These are phyloP conservation scores for Aspergillus tamarii DNA, from an alignment of 2,329 filamentous ascomycete genomes.

Conservation along the genomic window DNA sequence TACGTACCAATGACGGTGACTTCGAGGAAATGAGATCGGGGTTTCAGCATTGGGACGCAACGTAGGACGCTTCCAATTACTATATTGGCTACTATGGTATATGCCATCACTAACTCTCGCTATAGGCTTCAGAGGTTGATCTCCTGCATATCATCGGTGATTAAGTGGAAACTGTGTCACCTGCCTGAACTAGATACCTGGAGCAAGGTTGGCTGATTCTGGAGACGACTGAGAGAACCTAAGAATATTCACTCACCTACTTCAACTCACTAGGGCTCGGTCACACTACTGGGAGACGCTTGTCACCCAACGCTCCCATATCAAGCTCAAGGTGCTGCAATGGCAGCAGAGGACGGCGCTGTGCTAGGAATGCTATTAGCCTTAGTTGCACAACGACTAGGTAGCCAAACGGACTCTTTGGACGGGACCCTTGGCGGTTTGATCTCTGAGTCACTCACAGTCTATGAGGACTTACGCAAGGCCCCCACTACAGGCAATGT, in stretches of 20 bases:
- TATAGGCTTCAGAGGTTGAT: constrained; percentile 36
- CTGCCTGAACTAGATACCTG: constrained; percentile 44
- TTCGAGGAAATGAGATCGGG: constrained; percentile 61
- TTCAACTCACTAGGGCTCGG: constrained; percentile 11
- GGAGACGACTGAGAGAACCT: too few relatives aligned
- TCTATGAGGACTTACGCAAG: constrained; percentile 24
- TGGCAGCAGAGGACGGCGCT: constrained; percentile 67
- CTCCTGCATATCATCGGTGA: constrained; percentile 57
- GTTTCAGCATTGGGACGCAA: constrained; percentile 65
- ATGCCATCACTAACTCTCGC: neutral
- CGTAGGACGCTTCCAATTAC: constrained; percentile 3
- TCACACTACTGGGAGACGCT: constrained; percentile 53
- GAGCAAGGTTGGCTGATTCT: constrained; percentile 23
- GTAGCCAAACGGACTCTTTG: constrained; percentile 11
- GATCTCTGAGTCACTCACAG: too few relatives aligned
- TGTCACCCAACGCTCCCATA: constrained; percentile 66
- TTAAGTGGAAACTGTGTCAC: constrained; percentile 69
- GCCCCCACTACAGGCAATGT: constrained; percentile 22
- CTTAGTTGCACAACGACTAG: constrained; percentile 42
- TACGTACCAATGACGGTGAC: constrained; percentile 51
- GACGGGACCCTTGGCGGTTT: too few relatives aligned
- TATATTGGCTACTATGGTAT: neutral
- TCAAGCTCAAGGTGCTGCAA: constrained; percentile 67
- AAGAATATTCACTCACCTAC: neutral
- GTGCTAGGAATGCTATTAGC: constrained; percentile 61